A percentile compares a stretch with the other conserved stretches of the same genome.
These are phyloP conservation scores for Ophiostoma triangulosporum DNA, from an alignment of 2,329 filamentous ascomycete species.

Conservation along the genomic window DNA sequence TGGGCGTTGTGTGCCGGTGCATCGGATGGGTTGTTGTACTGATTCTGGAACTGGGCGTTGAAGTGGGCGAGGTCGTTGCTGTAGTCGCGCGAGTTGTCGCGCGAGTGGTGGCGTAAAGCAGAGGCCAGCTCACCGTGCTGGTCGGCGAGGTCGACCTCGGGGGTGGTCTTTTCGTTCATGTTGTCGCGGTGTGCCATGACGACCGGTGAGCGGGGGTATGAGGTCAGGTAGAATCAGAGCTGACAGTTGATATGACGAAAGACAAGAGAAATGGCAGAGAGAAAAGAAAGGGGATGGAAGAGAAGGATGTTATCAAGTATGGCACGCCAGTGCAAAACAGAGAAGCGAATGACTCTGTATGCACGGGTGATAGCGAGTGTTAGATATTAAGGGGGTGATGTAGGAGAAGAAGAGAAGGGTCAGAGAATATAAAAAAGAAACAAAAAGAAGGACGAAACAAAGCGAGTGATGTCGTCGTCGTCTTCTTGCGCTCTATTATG, in stretches of 20 bases:
- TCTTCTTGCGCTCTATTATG: background rate
- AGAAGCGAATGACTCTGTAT: conserved; percentile 1
- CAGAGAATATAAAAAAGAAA: background rate
- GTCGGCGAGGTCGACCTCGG: conserved; percentile 1
- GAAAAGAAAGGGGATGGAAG: background rate
- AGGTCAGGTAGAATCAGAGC: background rate
- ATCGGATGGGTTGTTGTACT: background rate
- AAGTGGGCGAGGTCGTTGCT: conserved; percentile 1
- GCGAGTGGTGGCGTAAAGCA: conserved; percentile 3
- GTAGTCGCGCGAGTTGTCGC: conserved; percentile 5
- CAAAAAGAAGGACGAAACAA: background rate
- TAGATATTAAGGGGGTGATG: background rate
- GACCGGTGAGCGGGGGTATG: no score
- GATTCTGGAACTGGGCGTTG: conserved; percentile 1
- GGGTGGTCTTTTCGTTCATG: conserved; percentile 6
- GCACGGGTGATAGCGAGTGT: background rate
- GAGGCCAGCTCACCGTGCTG: conserved; percentile 5
- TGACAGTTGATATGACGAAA: background rate
- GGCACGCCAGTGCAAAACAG: background rate
- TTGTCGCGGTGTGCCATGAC: background rate
- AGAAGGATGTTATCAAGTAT: background rate
- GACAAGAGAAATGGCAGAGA: background rate
- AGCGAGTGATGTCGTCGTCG: conserved; percentile 1
- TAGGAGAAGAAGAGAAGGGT: background rate
- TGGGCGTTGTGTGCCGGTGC: background rate